Evolutionary conservation across 2,329 filamentous ascomycete species (phyloP).

Genomic region (Pseudogymnoascus sp.): DNA sequence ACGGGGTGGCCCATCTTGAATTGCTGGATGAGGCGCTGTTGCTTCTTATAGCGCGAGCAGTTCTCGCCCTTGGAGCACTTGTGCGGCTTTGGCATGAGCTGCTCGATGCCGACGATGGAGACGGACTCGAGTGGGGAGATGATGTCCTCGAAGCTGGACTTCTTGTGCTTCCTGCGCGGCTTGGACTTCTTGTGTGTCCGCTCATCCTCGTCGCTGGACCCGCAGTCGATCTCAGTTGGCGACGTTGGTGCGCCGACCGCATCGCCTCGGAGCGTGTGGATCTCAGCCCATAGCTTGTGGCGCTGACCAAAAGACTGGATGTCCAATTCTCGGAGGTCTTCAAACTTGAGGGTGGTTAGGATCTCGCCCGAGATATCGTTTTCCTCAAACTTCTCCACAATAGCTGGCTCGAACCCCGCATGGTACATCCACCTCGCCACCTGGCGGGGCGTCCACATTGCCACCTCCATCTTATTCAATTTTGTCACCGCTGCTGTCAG

Average conservation of each 20-base stretch:
- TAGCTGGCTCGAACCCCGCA: conserved; percentile 65
- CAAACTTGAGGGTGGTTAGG: conserved; percentile 82
- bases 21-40: conserved; percentile 67
- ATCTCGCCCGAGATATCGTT: conserved; percentile 91
- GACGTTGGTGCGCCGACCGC: conserved; percentile 42
- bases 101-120: conserved; percentile 87
- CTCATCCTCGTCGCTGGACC: conserved; percentile 19
- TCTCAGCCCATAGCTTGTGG: conserved; percentile 72
- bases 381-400: conserved; percentile 76
- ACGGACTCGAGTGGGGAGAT: conserved; percentile 76
- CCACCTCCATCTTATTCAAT: conserved; percentile 51
- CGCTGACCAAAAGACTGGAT: conserved; percentile 76
- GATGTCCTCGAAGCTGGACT: conserved; percentile 44
- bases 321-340: conserved; percentile 73
- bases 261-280: conserved; percentile 57
- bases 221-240: conserved; percentile 46
- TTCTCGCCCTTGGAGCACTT: conserved; percentile 78
- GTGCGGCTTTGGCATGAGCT: conserved; percentile 76
- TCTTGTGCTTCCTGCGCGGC: conserved; percentile 21
- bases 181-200: conserved; percentile 19
- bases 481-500: conserved; percentile 49
- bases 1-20: conserved; percentile 70
- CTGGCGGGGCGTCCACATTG: conserved; percentile 63
- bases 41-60: conserved; percentile 73
- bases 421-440: conserved; percentile 83